A percentile compares a stretch with the other conserved stretches of the same genome.
These are phyloP conservation scores for Calonectria pteridis DNA, from an alignment of 2,329 filamentous ascomycete genomes.

Conservation along the genomic window DNA sequence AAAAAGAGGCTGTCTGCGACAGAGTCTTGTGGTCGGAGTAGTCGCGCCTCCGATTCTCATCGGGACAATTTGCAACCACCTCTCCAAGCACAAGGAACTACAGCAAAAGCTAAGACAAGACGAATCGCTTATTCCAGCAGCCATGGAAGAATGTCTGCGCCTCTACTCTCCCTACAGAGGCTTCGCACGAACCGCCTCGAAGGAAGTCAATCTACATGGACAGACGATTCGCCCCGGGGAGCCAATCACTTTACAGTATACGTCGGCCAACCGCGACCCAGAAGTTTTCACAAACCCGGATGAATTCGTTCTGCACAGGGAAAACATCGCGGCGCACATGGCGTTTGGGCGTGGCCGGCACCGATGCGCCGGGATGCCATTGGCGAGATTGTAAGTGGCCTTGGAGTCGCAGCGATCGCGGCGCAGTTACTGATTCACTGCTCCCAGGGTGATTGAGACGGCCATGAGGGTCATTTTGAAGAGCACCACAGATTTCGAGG, in stretches of 20 bases:
- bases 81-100: not conserved
- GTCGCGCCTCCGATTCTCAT: not conserved
- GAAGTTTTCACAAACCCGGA: not conserved
- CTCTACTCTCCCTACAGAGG: slow-evolving; percentile 1
- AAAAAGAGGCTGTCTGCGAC: not conserved
- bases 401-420: not conserved
- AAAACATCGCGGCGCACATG: not conserved
- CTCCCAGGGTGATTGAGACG: not conserved
- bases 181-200: not conserved
- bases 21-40: not conserved
- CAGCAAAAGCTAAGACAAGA: not conserved
- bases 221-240: not conserved
- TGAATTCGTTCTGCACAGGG: not conserved
- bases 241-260: not conserved
- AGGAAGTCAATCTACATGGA: not conserved
- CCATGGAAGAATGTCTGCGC: not conserved
- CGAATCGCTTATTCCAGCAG: not conserved
- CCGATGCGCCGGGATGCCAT: not conserved
- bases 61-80: not conserved
- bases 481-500: not conserved
- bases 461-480: not conserved
- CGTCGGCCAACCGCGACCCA: not conserved
- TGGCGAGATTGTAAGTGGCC: not conserved
- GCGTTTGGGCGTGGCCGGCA: not conserved
- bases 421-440: not conserved